Evolutionary conservation across 176 grass and related monocot species (phyloP).

Genomic region (Aegilops bicornis): DNA sequence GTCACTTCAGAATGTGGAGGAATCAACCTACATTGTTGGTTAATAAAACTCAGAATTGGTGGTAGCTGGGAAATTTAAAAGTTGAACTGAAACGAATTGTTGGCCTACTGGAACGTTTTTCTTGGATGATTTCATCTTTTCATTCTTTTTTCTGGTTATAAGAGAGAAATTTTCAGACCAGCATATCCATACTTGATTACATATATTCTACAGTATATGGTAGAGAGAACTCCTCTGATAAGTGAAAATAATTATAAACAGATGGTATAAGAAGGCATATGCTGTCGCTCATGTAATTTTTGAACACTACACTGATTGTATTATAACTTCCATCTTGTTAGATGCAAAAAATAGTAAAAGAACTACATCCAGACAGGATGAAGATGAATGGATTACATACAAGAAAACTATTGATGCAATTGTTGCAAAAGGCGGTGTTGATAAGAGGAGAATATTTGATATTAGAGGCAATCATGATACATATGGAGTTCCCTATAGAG

Average conservation of each 20-base stretch:
- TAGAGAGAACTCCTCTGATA: background rate
- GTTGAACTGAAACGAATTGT: background rate
- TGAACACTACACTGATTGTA: background rate
- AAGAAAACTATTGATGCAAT: slow-evolving; percentile 61
- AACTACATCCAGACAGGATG: slow-evolving; percentile 78
- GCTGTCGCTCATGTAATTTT: background rate
- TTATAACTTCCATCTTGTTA: slow-evolving; percentile 34
- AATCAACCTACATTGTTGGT: background rate
- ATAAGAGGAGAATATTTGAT: slow-evolving; percentile 80
- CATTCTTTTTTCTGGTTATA: background rate
- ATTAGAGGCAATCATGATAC: slow-evolving; percentile 98
- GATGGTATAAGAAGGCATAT: background rate
- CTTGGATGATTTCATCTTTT: background rate
- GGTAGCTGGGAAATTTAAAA: background rate
- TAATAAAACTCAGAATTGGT: background rate
- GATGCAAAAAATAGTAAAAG: slow-evolving; percentile 75
- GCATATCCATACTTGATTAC: background rate
- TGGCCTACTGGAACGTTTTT: background rate
- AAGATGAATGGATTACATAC: slow-evolving; percentile 81
- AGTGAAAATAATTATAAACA: background rate
- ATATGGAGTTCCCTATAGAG: slow-evolving; percentile 83
- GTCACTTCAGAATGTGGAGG: background rate
- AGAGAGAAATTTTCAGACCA: background rate
- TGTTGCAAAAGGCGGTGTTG: slow-evolving; percentile 50
- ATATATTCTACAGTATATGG: background rate